A percentile compares a stretch with the other conserved stretches of the same genome.
phyloP scores from a whole-genome alignment of 768 basidiomycete species.

The Panus rudis region DNA sequence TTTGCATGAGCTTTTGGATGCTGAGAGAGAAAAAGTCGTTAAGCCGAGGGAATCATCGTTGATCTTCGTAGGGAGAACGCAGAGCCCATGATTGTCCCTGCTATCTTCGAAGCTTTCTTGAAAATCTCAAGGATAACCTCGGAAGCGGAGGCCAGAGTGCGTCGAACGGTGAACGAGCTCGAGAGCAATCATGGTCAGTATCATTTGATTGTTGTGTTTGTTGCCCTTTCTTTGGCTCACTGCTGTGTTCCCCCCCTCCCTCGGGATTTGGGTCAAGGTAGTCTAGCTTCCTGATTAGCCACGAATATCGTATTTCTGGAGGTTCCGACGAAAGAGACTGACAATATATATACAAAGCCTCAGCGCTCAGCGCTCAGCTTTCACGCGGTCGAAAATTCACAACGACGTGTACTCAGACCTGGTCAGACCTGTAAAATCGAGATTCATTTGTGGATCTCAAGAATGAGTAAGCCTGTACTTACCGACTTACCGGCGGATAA shows the following conservation, averaged over 20 bases:
- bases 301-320: background rate
- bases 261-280: background rate
- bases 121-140: constrained; percentile 20
- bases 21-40: too few relatives aligned
- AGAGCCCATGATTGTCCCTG: constrained; percentile 25
- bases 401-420: too few relatives aligned
- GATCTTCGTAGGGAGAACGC: constrained; percentile 20
- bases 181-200: background rate
- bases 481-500: too few relatives aligned
- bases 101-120: constrained; percentile 26
- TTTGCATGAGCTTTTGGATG: too few relatives aligned
- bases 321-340: too few relatives aligned
- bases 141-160: constrained; percentile 15
- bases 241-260: too few relatives aligned
- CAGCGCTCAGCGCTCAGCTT: too few relatives aligned
- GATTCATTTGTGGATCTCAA: too few relatives aligned
- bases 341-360: too few relatives aligned
- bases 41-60: constrained; percentile 18
- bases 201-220: background rate
- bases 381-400: too few relatives aligned
- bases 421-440: too few relatives aligned
- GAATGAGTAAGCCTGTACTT: too few relatives aligned
- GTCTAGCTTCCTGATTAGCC: background rate
- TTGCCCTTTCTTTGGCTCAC: background rate
- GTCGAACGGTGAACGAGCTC: background rate